Base-by-base conservation (phyloP, 805 yeast genomes). In the Ogataea polymorpha region DNA sequence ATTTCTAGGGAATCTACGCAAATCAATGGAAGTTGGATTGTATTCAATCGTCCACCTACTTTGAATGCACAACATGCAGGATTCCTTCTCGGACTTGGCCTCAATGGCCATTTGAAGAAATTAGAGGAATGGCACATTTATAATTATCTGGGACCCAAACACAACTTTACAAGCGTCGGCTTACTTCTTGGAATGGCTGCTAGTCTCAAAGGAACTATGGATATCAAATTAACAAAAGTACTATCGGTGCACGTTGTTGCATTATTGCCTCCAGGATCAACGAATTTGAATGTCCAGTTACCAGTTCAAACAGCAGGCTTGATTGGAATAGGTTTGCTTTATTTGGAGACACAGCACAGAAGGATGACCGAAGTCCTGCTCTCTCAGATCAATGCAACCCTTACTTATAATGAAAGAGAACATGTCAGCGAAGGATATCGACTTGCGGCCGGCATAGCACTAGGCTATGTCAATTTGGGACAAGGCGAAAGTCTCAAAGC, bases 51-150 rank as follows among this genome's bases (percentile, higher is more conserved):
- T 50, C 96, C 96, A 0, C 72, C 74, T 1, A 72, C 66, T 4
- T 59, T 85, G 23, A 80, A 78, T 50, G 75, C 96, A 0, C 90
- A 86, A 46, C 96, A 90, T 67, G 97, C 96, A 16, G 99, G 99
- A 0, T 89, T 93, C 51, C 63, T 93, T n/a, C 64, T 88, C 14
- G 99, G 97, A 0, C 67, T 93, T 18, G 99, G 99, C 0, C 66
- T 93, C 23, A 87, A 87, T 62, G 98, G 98, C 0, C 96, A 90
- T 58, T 65, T 93, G 53, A 79, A 75, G 42, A 71, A 73, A 30
- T 65, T 93, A 18, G 98, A 91, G 55, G 96, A 93, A 60, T 93
- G 98, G 97, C 96, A 90, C 58, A 85, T 91, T 23, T 93, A 88
- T 60, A 90, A 91, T 56, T 89, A 88, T 51, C 66, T 93, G 39